Base-by-base conservation (phyloP, 1,284 basidiomycete genomes). In the Papiliotrema nemorosa region DNA sequence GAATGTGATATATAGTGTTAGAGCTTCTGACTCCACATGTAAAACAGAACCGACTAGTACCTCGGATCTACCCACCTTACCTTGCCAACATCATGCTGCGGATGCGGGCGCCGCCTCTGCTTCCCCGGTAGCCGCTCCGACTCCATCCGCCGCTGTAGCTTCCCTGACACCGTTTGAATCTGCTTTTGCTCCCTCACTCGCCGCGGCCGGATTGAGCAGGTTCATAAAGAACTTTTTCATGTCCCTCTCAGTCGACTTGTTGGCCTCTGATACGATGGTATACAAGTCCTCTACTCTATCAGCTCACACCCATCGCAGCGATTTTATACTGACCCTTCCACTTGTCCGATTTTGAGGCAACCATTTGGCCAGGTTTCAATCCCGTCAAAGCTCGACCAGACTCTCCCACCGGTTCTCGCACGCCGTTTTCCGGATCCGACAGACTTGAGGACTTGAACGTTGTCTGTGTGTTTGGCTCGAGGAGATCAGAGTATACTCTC, bases 401-500 rank as follows among this genome's bases (percentile, higher is more conserved):
- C 5, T 55, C 50, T 3, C 59, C 59, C 7, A 59, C 58, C 20
- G 16, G 14, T 2, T 48, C 46, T 6, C 57, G 27, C 6, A 16
- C 18, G 18, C n/a, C 20, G 12, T 53, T 55, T 25, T 54, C 44
- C 26, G 46, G 39, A 4, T 51, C 44, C 10, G 46, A 22, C 0
- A 48, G 42, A 3, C 27, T 25, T 3, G 55, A 44, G 35, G 59
- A 52, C 5, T 46, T 44, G 41, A 57, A 59, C 55, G 54, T 64
- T n/a, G 38, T 50, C 43, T 65, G 63, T 7, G 54, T 60, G 3
- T 52, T 29, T 12, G 40, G 21, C 21, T 69, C 66, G 2, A 64
- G 34, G 5, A 73, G 49, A 45, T 70, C 69, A 6, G 62, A 63
- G 45, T 73, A 71, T 0, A 57, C 29, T 14, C 70, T 53, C 2